Evolutionary conservation across 331 rosid species (phyloP).

Genomic region (Stylosanthes scabra): DNA sequence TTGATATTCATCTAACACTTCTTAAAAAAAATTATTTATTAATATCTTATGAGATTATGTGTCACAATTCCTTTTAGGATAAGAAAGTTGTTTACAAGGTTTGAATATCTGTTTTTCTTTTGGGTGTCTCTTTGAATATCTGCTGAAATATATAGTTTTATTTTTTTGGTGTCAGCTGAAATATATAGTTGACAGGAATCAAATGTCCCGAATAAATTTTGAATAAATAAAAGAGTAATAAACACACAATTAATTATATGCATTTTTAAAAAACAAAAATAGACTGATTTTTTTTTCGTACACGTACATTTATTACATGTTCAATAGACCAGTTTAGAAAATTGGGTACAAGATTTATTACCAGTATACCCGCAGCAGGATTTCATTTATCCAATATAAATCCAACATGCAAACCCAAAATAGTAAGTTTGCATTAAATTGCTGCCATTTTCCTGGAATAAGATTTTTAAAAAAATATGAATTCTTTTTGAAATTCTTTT

Average conservation of each 20-base stretch:
- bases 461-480: neutral
- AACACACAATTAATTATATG: no score
- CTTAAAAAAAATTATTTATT: no score
- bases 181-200: constrained; percentile 1
- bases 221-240: neutral
- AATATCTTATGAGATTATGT: neutral
- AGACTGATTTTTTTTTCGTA: neutral
- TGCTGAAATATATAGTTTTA: no score
- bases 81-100: no score
- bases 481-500: no score
- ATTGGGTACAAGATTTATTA: no score
- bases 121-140: no score
- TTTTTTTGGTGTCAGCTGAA: no score
- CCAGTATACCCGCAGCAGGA: neutral
- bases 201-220: constrained; percentile 1
- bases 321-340: neutral
- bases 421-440: neutral
- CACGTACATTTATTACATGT: neutral
- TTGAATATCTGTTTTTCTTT: no score
- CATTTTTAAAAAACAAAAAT: no score
- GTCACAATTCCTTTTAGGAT: no score
- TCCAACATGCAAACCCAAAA: neutral
- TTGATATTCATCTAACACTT: no score
- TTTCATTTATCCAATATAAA: neutral
- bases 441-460: neutral